Conservation (phyloP, 2,329 filamentous ascomycete species). For the Rugonectria rugulosa region DNA sequence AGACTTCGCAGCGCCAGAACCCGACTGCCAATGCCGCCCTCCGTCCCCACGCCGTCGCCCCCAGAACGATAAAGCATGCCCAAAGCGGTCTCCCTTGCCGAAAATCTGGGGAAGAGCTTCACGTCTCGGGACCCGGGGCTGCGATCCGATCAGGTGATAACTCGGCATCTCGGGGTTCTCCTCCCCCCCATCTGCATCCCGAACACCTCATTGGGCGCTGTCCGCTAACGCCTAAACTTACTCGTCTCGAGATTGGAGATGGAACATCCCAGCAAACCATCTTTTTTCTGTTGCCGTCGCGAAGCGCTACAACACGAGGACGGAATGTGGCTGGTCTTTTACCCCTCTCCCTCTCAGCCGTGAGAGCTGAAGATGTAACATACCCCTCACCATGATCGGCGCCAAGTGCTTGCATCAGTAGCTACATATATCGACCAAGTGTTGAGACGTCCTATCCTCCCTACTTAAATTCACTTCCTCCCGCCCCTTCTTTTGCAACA, state of each 20-base stretch:
- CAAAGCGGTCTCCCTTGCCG: slow-evolving; percentile 15
- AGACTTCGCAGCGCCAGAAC: too few relatives aligned
- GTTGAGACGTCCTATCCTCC: slow-evolving; percentile 13
- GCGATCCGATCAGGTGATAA: slow-evolving; percentile 31
- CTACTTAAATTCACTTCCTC: neutral
- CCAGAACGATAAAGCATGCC: neutral
- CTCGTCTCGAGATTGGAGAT: too few relatives aligned
- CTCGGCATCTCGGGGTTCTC: slow-evolving; percentile 36
- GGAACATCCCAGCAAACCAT: too few relatives aligned
- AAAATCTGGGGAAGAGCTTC: slow-evolving; percentile 17
- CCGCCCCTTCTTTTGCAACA: neutral
- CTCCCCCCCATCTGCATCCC: neutral
- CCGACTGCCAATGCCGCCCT: neutral
- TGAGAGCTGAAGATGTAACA: slow-evolving; percentile 12
- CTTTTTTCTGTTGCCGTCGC: neutral
- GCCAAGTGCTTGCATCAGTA: slow-evolving; percentile 2
- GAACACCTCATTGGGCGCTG: too few relatives aligned
- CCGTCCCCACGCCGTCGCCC: neutral
- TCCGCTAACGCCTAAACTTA: too few relatives aligned
- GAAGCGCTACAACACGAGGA: neutral
- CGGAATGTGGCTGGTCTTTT: neutral
- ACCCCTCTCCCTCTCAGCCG: slow-evolving; percentile 11
- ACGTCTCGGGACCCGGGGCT: neutral
- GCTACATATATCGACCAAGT: neutral
- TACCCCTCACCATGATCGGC: slow-evolving; percentile 17